Base-by-base conservation (phyloP, 805 yeast species). In the Danielia oregonensis region DNA sequence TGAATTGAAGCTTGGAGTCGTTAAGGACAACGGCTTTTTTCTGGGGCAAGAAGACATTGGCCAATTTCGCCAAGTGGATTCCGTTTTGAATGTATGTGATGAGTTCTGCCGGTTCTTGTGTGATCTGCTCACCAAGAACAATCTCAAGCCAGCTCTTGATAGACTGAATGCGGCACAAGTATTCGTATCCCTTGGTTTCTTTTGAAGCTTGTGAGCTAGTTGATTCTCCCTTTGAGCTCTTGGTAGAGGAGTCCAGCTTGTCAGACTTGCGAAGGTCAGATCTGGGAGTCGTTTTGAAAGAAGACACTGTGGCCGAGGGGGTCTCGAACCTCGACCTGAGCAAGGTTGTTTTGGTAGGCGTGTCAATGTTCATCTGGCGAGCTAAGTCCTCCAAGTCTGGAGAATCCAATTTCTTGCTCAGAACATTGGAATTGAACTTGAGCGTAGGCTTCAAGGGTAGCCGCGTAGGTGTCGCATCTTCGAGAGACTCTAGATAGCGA, bases 141-240 rank as follows among this genome's bases (percentile, higher is more conserved):
- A 60, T 55, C 57, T 82, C 86, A 24, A 86, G 72, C 95, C 95
- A 86, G 37, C 69, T 69, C 51, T 82, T 84, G n/a, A 88, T 86
- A 52, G 86, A 93, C 24, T 74, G 78, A 8, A 86, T 79, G 40
- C 91, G 76, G 56, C 95, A 86, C 28, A 86, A 64, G 49, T 86
- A 86, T 54, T 85, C 93, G 53, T 86, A 85, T 0, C 70, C 72
- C 2, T 61, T 63, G 4, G 21, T 12, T 15, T 26, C 16, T 22
- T 23, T 30, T 29, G 11, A 6, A n/a, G n/a, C n/a, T n/a, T n/a
- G n/a, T n/a, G 27, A 26, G 17, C 11, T 15, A 17, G 26, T 28
- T 7, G 26, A 27, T 10, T 14, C 10, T 10, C 10, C 10, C 9
- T 19, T 10, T 15, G 27, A 25, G 16, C 6, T 25, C 7, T 6